phyloP scores from a whole-genome alignment of 2,329 filamentous ascomycete species.

The Trichoderma brevicompactum region DNA sequence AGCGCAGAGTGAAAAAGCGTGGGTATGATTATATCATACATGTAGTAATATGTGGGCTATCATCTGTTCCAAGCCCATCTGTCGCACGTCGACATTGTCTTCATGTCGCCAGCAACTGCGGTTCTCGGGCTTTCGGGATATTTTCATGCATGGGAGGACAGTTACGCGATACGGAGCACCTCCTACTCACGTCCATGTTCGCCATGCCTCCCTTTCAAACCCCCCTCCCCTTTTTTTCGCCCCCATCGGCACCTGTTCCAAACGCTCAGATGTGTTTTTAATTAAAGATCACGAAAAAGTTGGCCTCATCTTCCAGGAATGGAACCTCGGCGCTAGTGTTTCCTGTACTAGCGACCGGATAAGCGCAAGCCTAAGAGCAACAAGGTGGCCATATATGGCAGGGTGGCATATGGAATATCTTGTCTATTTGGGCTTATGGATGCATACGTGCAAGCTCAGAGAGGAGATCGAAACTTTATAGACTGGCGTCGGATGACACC shows the following conservation, averaged over 20 bases:
- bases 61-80: neutral
- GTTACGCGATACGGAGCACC: neutral
- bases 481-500: conserved; percentile 25
- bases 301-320: neutral
- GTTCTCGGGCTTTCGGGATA: conserved; percentile 2
- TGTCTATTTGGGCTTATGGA: neutral
- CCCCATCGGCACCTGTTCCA: neutral
- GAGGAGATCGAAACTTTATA: conserved; percentile 17
- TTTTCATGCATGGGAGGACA: conserved; percentile 1
- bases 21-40: neutral
- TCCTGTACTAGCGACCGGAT: neutral
- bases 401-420: neutral
- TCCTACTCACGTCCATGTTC: conserved; percentile 4
- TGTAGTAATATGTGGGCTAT: conserved; percentile 4
- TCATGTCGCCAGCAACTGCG: neutral
- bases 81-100: neutral
- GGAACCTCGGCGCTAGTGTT: conserved; percentile 6
- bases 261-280: neutral
- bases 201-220: neutral
- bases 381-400: neutral
- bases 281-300: neutral
- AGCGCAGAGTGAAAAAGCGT: neutral
- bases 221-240: conserved; percentile 11
- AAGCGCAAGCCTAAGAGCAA: neutral
- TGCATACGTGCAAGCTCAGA: neutral